Conservation (phyloP, 257 asterid genomes). For the Ilex asprella region DNA sequence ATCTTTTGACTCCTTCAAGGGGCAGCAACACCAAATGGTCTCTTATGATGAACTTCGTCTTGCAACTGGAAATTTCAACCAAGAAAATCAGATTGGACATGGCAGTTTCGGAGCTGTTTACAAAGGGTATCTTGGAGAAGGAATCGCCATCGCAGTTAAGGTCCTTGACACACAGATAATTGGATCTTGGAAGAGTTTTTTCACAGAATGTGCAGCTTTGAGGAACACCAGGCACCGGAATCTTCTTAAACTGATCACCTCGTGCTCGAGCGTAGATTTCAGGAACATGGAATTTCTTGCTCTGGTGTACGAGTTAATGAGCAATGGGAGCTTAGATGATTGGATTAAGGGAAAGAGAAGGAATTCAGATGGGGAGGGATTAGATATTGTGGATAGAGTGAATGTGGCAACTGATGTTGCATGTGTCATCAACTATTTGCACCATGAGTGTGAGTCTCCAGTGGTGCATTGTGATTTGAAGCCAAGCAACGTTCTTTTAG, state of each 20-base stretch:
- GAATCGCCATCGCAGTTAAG: slow-evolving; percentile 38
- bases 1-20: slow-evolving; percentile 12
- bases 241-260: slow-evolving; percentile 46
- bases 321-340: slow-evolving; percentile 59
- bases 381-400: neutral
- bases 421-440: neutral
- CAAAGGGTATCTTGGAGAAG: slow-evolving; percentile 31
- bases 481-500: neutral
- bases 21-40: slow-evolving; percentile 28
- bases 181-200: slow-evolving; percentile 29
- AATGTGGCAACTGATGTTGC: neutral
- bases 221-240: slow-evolving; percentile 46
- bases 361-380: slow-evolving; percentile 6
- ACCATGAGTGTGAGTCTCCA: neutral
- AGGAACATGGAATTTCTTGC: slow-evolving; percentile 43
- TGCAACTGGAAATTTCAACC: slow-evolving; percentile 40
- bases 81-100: slow-evolving; percentile 38
- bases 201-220: slow-evolving; percentile 47
- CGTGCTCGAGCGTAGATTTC: slow-evolving; percentile 42
- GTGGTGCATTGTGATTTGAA: slow-evolving; percentile 2
- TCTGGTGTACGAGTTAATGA: slow-evolving; percentile 44
- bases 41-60: slow-evolving; percentile 41
- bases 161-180: slow-evolving; percentile 25
- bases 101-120: slow-evolving; percentile 56
- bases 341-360: slow-evolving; percentile 46